Evolutionary conservation across 1,284 basidiomycete genomes (phyloP), one percentile per base, ranked within the genome.

Genomic region (Laetiporus sulphureus): DNA sequence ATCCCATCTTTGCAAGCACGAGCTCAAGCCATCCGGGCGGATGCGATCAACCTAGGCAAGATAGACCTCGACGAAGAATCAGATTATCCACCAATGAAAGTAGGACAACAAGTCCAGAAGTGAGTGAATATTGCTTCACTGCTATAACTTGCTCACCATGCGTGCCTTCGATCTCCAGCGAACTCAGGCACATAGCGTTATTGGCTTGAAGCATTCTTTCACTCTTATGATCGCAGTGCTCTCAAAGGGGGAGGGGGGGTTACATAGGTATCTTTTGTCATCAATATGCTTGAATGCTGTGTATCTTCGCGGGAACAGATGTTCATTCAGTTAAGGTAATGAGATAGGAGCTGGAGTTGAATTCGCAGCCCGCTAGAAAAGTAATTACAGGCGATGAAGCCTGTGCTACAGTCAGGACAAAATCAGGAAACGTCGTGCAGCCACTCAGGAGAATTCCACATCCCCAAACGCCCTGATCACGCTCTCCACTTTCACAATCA

Each of bases 41-140:
- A 65, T 21, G 55, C 66, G 7, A 49, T 63, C 25, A 64, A 67
- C 20, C 50, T 62, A 3, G 68, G 69, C 3, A 57, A 62, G 39
- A 42, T 52, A 45, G 59, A 69, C 30, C 65, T 69, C 31, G 70
- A 67, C 25, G 71, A 75, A 11, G 66, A 69, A 36, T 46, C 58
- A 0, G 46, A 60, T 1, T 93, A 93, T 53, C 73, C 79, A 40
- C 71, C 75, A 2, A 85, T 92, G 79, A 84, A 89, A 56, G 91
- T 91, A 33, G 90, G 90, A 7, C 75, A 86, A 55, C 88, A 91
- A 55, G 89, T 92, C 16, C 77, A 82, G 55, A 82, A 80, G 90
- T 91, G 53, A 59, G 83, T 65, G 1, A 29, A 27, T 27, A 12
- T 19, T 44, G n/a, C 29, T 5, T 27, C 13, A 7, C 25, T 7